Evolutionary conservation across 345 rosid species (phyloP).

Genomic region (Mercurialis annua): DNA sequence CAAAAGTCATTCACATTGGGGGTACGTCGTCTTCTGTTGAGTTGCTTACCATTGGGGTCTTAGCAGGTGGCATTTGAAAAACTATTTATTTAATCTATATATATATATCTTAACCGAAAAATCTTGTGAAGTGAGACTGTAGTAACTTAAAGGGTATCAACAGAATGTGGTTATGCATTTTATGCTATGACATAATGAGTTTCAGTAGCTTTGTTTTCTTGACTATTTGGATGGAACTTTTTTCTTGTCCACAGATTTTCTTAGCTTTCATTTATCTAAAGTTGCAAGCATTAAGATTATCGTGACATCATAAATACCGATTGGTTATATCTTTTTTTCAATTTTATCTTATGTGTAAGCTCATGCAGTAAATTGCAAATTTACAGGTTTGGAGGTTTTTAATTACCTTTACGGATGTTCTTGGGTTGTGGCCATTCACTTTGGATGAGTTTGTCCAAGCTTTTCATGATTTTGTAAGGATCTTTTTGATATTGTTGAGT

Average conservation of each 20-base stretch:
- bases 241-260: background rate
- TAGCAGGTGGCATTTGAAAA: background rate
- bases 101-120: background rate
- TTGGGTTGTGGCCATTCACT: conserved; percentile 92
- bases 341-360: background rate
- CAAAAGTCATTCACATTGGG: too few relatives aligned
- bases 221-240: background rate
- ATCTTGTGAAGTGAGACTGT: background rate
- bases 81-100: background rate
- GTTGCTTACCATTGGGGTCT: background rate
- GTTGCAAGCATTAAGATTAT: background rate
- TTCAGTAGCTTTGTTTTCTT: background rate
- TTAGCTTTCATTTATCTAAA: background rate
- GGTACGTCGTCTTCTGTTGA: background rate
- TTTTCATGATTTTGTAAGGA: conserved; percentile 77
- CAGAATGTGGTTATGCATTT: background rate
- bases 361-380: conserved; percentile 16
- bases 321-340: background rate
- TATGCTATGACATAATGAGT: background rate
- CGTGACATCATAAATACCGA: background rate
- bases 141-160: background rate
- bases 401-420: conserved; percentile 72
- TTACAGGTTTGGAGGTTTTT: conserved; percentile 85
- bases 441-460: conserved; percentile 89
- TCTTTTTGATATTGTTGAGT: background rate